A percentile compares a stretch with the other conserved stretches of the same genome.
Evolutionary conservation across 495 filamentous ascomycete species (phyloP).

Genomic region (Aspergillus bertholletiae): DNA sequence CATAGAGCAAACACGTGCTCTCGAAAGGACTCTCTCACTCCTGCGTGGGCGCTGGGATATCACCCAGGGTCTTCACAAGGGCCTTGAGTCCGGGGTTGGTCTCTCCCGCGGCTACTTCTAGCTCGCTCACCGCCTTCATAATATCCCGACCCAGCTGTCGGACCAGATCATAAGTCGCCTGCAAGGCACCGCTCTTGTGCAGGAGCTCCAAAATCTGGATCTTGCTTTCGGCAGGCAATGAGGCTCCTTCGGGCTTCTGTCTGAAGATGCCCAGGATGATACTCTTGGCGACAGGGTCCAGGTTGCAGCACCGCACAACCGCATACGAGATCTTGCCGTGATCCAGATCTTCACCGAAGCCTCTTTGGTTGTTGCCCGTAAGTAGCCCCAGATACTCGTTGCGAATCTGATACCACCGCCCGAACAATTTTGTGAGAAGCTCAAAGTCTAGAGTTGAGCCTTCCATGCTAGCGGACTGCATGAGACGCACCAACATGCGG

Average conservation of each 20-base stretch:
- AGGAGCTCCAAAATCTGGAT: slow-evolving; percentile 13
- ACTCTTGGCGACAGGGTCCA: slow-evolving; percentile 5
- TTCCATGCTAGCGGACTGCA: slow-evolving; percentile 18
- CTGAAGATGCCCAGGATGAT: slow-evolving; percentile 46
- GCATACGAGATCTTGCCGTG: slow-evolving; percentile 28
- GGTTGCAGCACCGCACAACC: slow-evolving; percentile 18
- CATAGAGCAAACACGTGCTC: background rate
- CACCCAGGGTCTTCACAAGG: slow-evolving; percentile 12
- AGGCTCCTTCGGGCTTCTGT: slow-evolving; percentile 1
- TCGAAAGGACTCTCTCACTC: background rate
- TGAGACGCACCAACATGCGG: slow-evolving; percentile 20
- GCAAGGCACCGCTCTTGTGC: slow-evolving; percentile 7
- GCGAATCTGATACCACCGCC: slow-evolving; percentile 30
- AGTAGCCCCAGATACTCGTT: slow-evolving; percentile 33
- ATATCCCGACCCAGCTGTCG: slow-evolving; percentile 9
- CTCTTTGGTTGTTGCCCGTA: slow-evolving; percentile 3
- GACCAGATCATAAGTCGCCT: slow-evolving; percentile 10
- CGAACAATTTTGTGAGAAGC: slow-evolving; percentile 16
- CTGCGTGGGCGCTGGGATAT: slow-evolving; percentile 7
- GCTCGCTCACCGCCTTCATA: background rate
- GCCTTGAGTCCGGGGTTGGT: slow-evolving; percentile 10
- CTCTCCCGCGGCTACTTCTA: slow-evolving; percentile 9
- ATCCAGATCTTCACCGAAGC: slow-evolving; percentile 30
- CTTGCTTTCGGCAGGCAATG: slow-evolving; percentile 9
- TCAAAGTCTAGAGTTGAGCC: slow-evolving; percentile 14